These are phyloP conservation scores for Auxenochlorella pyrenoidosa DNA, from an alignment of 139 green algal species.

Conservation along the genomic window DNA sequence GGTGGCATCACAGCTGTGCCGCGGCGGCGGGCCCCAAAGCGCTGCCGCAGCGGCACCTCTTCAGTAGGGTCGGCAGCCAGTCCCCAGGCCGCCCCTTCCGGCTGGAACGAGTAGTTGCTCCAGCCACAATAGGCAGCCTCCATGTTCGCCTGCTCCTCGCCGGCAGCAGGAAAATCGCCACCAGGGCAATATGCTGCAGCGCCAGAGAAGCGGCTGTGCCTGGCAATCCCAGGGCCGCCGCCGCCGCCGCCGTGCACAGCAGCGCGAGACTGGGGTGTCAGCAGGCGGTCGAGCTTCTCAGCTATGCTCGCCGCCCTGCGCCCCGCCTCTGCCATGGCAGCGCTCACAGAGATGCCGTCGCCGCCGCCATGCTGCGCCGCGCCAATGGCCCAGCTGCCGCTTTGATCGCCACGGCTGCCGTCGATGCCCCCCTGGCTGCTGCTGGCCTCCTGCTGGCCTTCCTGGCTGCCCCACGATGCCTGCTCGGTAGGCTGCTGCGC, in stretches of 20 bases:
- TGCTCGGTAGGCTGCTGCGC: too few species aligned
- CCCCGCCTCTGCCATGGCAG: conserved; percentile 24
- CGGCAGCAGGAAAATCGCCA: not conserved
- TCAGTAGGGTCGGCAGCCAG: not conserved
- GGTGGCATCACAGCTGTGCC: too few species aligned
- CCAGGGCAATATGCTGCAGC: not conserved
- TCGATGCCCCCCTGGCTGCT: not conserved
- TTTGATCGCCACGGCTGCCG: not conserved
- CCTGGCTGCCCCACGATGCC: not conserved
- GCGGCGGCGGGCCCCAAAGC: not conserved
- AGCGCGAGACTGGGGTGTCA: conserved; percentile 1
- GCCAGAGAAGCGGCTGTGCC: conserved; percentile 13
- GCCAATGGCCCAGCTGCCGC: conserved; percentile 11
- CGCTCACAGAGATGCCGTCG: not conserved
- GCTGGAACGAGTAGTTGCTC: not conserved
- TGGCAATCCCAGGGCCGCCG: not conserved
- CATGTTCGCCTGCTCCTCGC: not conserved
- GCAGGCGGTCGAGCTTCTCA: conserved; percentile 12
- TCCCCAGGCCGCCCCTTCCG: not conserved
- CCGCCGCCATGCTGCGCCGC: not conserved
- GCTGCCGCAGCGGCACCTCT: conserved; percentile 19
- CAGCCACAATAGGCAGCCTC: too few species aligned
- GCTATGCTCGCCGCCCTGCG: conserved; percentile 36
- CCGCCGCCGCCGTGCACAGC: not conserved
- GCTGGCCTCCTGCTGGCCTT: not conserved